Evolutionary conservation across 768 basidiomycete species (phyloP), one percentile per base, ranked within the genome.

Genomic region (Tricholoma saponaceum): DNA sequence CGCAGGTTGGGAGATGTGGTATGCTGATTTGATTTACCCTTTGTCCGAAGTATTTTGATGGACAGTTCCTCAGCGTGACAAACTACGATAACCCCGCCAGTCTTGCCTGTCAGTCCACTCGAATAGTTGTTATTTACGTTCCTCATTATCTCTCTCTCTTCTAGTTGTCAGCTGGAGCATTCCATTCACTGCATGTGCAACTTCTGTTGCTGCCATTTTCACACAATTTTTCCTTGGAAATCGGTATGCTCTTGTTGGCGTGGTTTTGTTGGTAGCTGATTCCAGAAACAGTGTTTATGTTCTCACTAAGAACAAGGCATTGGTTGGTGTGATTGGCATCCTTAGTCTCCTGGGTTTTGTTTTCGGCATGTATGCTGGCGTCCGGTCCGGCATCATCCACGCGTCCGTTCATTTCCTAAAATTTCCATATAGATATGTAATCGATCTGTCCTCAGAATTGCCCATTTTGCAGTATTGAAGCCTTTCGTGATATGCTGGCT

Each of bases 221-320:
- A 80, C 81, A 0, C 82, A 84, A 59, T 54, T 68, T 33, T 83
- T 79, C 67, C 69, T 83, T 25, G 75, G 70, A 1, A 70, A 77
- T 60, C 76, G 81, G 80, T 75, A 52, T 23, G 74, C 57, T n/a
- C 18, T 56, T 47, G 54, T 20, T 7, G 51, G 13, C n/a, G 2
- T 33, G 26, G 46, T 8, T 32, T 25, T 8, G 13, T 23, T 14
- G 18, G 33, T 33, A 25, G 14, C 41, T 14, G 5, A 55, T 32
- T 22, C 33, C 25, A 22, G 9, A 1, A 46, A 18, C 43, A 76
- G 77, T 47, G 74, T 78, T 8, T 65, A 64, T 14, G 62, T 69
- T 9, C 61, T 79, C 30, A 78, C 74, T 2, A 70, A 73, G 57
- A 77, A 63, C 63, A 69, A 64, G 20, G 3, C 66, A 18, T 55